Evolutionary conservation across 208 protist species (phyloP), one percentile per base, ranked within the genome.

Genomic region (Trypanosoma cruzi): DNA sequence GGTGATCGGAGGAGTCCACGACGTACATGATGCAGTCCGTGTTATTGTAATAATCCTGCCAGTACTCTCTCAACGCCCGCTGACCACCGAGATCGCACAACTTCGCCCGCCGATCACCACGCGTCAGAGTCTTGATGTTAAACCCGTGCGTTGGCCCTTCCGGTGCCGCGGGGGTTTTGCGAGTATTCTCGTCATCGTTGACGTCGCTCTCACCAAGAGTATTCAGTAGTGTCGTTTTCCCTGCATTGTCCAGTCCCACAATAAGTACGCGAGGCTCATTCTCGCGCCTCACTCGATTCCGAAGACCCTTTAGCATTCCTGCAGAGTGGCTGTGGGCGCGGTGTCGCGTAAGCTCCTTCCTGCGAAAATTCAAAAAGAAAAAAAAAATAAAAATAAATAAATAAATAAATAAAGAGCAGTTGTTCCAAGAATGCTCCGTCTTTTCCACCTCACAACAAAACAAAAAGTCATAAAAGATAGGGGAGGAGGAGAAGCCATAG

Each of bases 81-180:
- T 99, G 99, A 22, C 99, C 99, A 22, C 99, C 99, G 26, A 99
- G 92, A 81, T 99, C 99, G 92, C 99, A 99, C 40, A 99, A 82
- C 79, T 99, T 99, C 26, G 99, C 83, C 60, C 93, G 95, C 80
- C 92, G 95, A 16, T 88, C 94, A 29, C 90, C 71, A 69, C 96
- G 96, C 67, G 96, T 86, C n/a, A 99, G 70, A 22, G 98, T 98
- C 77, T 98, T 97, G 55, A 99, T 99, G 83, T 99, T 99, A 83
- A 99, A 99, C 55, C 99, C 99, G 26, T 99, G 88, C 29, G 99
- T 99, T 7, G 99, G 99, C 6, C 99, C 98, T 46, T 99, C 99
- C 0, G 97, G 98, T 3, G 88, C 91, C 0, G 84, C 73, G 22
- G n/a, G 81, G 83, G 31, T 89, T 81, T 6, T 18, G 42, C 24